Conservation (phyloP, 139 green algal species). For the Chlorella sp. region DNA sequence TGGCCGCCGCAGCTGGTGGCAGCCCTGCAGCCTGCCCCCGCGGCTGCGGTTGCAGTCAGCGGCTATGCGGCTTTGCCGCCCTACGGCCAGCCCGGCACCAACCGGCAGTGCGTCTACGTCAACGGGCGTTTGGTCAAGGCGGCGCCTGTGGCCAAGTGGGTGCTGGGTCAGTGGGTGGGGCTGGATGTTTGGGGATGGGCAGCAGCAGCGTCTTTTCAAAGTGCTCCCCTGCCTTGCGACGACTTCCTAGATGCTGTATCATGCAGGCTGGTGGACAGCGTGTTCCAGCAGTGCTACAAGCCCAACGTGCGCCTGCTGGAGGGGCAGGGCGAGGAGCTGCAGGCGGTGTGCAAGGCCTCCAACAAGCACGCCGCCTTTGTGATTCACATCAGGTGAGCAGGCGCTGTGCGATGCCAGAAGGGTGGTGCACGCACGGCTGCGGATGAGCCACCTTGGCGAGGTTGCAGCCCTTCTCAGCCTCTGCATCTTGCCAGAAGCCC, state of each 20-base stretch:
- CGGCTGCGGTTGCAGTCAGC: neutral
- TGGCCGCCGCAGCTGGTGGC: neutral
- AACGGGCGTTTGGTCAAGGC: slow-evolving; percentile 28
- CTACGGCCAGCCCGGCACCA: slow-evolving; percentile 20
- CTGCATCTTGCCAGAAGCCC: neutral
- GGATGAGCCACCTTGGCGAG: too few relatives aligned
- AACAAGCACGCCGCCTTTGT: slow-evolving; percentile 46
- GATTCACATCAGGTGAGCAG: slow-evolving; percentile 40
- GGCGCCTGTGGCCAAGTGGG: neutral
- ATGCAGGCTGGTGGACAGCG: slow-evolving; percentile 27
- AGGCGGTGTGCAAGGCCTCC: neutral
- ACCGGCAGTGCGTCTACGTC: slow-evolving; percentile 44
- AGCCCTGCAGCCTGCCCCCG: neutral
- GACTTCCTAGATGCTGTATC: neutral
- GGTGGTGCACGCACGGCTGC: neutral
- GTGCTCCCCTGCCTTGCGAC: too few relatives aligned
- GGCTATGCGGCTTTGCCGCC: slow-evolving; percentile 33
- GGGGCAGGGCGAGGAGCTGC: slow-evolving; percentile 1
- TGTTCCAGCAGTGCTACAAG: slow-evolving; percentile 41
- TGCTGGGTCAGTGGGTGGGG: neutral
- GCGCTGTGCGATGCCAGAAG: neutral
- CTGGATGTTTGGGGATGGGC: neutral
- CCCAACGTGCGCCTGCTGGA: neutral
- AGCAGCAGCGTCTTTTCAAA: too few relatives aligned
- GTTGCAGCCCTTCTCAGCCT: neutral